Base-by-base conservation (phyloP, 768 basidiomycete genomes). In the Heimioporus sp. region DNA sequence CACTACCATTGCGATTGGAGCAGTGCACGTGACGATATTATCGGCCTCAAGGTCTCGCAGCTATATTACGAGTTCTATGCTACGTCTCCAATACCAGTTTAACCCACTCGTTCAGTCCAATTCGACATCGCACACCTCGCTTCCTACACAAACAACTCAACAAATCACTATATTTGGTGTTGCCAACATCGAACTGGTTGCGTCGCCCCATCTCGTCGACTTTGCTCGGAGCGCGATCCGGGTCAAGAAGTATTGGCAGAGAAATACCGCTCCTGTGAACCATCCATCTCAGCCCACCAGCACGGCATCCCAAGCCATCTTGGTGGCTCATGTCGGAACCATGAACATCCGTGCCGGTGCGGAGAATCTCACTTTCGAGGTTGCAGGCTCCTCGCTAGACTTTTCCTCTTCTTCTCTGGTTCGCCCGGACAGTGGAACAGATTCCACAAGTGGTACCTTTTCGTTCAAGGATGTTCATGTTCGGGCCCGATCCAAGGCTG, bases 291-390 rank as follows among this genome's bases (percentile, higher is more conserved):
- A 38, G 7, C 3, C 20, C 9, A 39, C 20, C 19, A 43, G 7
- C 37, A 17, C 34, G 35, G 54, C 48, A 37, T 70, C 53, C 49
- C 58, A 71, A 40, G 36, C 62, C 8, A 76, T 82, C 46, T 39
- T 79, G 12, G 65, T 76, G 6, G 62, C 79, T 7, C 68, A 69
- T 34, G 57, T 85, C 43, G 72, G 68, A 8, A 72, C 64, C 9
- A 56, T 86, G 39, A 74, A 73, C 24, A 60, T 87, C n/a, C 79
- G 77, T 49, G 86, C 86, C 9, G 83, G 80, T 6, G 86, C 87
- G 8, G 85, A 86, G 61, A 89, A 83, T 59, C 72, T 91, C 28
- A 72, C 80, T 16, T 78, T 88, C 49, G 87, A 86, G 47, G 75
- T 85, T 49, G 78, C 78, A 15, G 61, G 80, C 21, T 68, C 65